Percentiles rank a stretch among this genome's conserved stretches.
phyloP scores from a whole-genome alignment of 2,329 filamentous ascomycete species.

The Cordyceps fumosorosea region DNA sequence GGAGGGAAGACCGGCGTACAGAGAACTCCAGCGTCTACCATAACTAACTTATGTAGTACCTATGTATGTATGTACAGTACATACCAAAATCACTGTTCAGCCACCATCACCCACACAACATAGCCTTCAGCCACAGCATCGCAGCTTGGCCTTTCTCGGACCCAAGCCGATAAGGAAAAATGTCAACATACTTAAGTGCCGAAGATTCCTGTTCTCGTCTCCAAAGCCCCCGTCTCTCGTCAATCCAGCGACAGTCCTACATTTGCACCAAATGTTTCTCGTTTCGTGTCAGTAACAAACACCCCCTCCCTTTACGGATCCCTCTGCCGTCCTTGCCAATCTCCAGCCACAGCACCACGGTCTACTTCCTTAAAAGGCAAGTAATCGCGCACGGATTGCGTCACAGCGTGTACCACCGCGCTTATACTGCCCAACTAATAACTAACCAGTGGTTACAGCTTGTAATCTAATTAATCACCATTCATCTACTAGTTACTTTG shows the following conservation, averaged over 20 bases:
- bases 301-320: not conserved
- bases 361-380: not conserved
- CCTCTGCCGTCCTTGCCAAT: not conserved
- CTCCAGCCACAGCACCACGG: not conserved
- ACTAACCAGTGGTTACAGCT: too few species aligned
- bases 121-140: not conserved
- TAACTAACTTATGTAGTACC: too few species aligned
- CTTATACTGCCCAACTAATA: too few species aligned
- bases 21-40: too few species aligned
- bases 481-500: not conserved
- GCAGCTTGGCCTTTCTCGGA: too few species aligned
- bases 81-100: not conserved
- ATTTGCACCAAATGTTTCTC: not conserved
- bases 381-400: not conserved
- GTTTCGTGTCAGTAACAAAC: not conserved
- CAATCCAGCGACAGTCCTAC: not conserved
- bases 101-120: not conserved
- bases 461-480: too few species aligned
- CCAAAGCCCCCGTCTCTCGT: too few species aligned
- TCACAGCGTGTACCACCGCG: not conserved
- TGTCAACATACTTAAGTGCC: too few species aligned
- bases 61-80: too few species aligned
- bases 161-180: too few species aligned
- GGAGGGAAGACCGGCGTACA: too few species aligned
- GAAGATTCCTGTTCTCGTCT: too few species aligned